A percentile compares a stretch with the other conserved stretches of the same genome.
phyloP scores from a whole-genome alignment of 2,329 filamentous ascomycete genomes.

The Aspergillus sergii region DNA sequence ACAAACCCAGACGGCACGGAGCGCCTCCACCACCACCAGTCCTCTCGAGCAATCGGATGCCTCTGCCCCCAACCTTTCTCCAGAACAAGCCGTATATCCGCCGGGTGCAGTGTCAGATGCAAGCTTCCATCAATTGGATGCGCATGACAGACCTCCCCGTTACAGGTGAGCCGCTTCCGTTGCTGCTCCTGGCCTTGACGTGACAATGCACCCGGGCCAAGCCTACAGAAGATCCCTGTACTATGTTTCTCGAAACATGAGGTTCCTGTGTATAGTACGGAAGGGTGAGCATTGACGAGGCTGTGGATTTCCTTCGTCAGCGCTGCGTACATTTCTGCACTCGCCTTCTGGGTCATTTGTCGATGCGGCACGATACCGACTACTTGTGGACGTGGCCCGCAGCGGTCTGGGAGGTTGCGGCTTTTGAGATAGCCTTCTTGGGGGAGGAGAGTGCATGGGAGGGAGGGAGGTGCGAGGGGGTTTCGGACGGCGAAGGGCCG shows the following conservation, averaged over 20 bases:
- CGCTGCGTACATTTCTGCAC: slow-evolving; percentile 55
- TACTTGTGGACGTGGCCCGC: slow-evolving; percentile 66
- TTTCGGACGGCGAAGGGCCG: slow-evolving; percentile 71
- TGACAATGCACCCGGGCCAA: slow-evolving; percentile 30
- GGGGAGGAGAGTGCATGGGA: slow-evolving; percentile 57
- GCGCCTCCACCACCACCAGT: slow-evolving; percentile 65
- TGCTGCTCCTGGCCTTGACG: slow-evolving; percentile 4
- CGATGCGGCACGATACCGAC: slow-evolving; percentile 80
- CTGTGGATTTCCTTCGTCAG: slow-evolving; percentile 58
- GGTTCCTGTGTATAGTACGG: slow-evolving; percentile 61
- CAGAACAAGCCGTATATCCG: slow-evolving; percentile 72
- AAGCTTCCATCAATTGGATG: slow-evolving; percentile 75
- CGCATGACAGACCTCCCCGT: slow-evolving; percentile 81
- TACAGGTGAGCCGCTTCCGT: slow-evolving; percentile 34
- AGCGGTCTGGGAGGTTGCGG: slow-evolving; percentile 59
- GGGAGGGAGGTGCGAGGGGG: slow-evolving; percentile 63
- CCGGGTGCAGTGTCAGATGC: slow-evolving; percentile 78
- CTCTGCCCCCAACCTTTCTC: slow-evolving; percentile 77
- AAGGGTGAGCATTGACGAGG: slow-evolving; percentile 52
- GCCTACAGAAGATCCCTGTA: slow-evolving; percentile 68
- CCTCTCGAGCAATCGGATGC: slow-evolving; percentile 55
- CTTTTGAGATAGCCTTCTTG: slow-evolving; percentile 61
- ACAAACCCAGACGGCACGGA: slow-evolving; percentile 76
- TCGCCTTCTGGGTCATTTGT: slow-evolving; percentile 70
- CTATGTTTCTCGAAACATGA: slow-evolving; percentile 84